Evolutionary conservation across 1,284 basidiomycete species (phyloP).

Genomic region (Melampsora americana): DNA sequence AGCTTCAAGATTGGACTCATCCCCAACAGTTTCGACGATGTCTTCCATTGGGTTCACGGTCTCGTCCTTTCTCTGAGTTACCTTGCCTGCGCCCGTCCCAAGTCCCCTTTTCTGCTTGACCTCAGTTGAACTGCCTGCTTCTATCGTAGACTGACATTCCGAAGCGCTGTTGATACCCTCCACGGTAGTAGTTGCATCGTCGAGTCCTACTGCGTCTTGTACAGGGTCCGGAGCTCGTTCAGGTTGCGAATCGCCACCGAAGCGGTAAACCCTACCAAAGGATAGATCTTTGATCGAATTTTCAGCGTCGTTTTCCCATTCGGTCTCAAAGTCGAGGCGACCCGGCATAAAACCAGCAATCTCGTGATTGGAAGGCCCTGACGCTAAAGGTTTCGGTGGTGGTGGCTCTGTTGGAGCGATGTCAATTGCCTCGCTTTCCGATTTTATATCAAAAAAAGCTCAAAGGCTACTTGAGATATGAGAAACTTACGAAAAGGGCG

Average conservation of each 20-base stretch:
- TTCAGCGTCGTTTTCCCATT: slow-evolving; percentile 93
- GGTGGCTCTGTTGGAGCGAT: slow-evolving; percentile 51
- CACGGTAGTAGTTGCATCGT: slow-evolving; percentile 7
- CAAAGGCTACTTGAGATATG: slow-evolving; percentile 55
- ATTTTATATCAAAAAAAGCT: slow-evolving; percentile 54
- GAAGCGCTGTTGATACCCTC: slow-evolving; percentile 46
- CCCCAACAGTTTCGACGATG: slow-evolving; percentile 10
- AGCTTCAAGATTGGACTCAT: slow-evolving; percentile 9
- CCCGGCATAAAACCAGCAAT: slow-evolving; percentile 90
- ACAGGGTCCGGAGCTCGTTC: slow-evolving; percentile 61
- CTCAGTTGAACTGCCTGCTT: slow-evolving; percentile 48
- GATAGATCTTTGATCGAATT: slow-evolving; percentile 93
- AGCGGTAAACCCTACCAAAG: slow-evolving; percentile 80
- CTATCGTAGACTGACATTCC: slow-evolving; percentile 49
- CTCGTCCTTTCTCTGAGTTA: slow-evolving; percentile 46
- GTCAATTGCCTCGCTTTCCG: neutral
- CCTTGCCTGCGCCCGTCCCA: slow-evolving; percentile 49
- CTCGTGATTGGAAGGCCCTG: slow-evolving; percentile 89
- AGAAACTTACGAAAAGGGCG: slow-evolving; percentile 56
- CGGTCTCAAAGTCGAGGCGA: slow-evolving; percentile 93
- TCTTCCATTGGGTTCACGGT: slow-evolving; percentile 1
- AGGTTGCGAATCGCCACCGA: slow-evolving; percentile 77
- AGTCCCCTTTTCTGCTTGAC: slow-evolving; percentile 46
- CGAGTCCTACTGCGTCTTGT: slow-evolving; percentile 44
- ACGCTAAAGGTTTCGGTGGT: slow-evolving; percentile 71